phyloP scores from a whole-genome alignment of 2,329 filamentous ascomycete species.

The Diplodia corticola region DNA sequence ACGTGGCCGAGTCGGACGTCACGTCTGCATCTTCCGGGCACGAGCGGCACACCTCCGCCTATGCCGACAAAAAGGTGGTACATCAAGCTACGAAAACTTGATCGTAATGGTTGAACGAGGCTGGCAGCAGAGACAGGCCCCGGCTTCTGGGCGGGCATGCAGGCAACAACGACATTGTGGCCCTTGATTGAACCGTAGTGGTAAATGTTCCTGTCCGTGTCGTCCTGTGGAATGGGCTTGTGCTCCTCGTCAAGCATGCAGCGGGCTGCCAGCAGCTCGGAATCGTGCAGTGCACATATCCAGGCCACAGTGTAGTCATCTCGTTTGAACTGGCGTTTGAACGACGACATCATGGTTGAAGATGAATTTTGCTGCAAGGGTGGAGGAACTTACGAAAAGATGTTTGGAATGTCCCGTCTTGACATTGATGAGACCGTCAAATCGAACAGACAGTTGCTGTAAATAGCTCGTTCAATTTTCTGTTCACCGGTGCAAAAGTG shows the following conservation, averaged over 20 bases:
- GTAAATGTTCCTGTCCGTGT: background rate
- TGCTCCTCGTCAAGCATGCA: background rate
- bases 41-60: background rate
- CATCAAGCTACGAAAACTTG: background rate
- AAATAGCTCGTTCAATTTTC: no score
- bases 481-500: no score
- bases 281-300: background rate
- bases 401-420: no score
- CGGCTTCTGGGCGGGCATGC: background rate
- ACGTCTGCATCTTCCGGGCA: no score
- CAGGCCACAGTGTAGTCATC: background rate
- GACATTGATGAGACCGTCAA: no score
- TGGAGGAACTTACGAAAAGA: no score
- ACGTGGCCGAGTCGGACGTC: background rate
- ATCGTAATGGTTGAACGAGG: background rate
- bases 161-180: background rate
- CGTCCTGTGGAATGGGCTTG: background rate
- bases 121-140: background rate
- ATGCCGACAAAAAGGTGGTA: background rate
- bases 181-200: background rate
- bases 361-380: no score
- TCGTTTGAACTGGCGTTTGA: background rate
- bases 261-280: background rate
- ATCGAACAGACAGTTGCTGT: no score
- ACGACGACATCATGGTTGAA: no score